These are phyloP conservation scores for Bipolaris gigantea DNA, from an alignment of 2,329 filamentous ascomycete genomes.

Conservation along the genomic window DNA sequence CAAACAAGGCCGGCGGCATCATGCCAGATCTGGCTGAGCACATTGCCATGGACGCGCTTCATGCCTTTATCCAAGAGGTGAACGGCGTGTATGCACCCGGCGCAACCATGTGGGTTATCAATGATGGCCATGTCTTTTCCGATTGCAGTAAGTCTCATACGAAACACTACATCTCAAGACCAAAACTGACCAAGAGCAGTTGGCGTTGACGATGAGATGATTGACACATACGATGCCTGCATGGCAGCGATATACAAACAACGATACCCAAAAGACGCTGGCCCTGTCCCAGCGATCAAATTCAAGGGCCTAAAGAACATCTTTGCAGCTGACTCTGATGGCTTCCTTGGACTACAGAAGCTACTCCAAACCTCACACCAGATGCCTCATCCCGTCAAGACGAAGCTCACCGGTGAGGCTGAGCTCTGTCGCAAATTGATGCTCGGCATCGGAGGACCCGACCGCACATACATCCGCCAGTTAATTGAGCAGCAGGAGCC, in stretches of 20 bases:
- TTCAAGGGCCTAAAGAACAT: constrained; percentile 38
- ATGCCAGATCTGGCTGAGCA: constrained; percentile 51
- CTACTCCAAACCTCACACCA: constrained; percentile 23
- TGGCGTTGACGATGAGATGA: constrained; percentile 50
- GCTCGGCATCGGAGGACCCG: constrained; percentile 29
- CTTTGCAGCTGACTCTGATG: constrained; percentile 30
- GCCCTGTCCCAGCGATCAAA: constrained; percentile 27
- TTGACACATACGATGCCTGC: constrained; percentile 46
- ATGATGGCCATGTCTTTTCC: constrained; percentile 48
- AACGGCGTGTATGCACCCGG: constrained; percentile 46
- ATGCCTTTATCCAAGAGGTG: constrained; percentile 47
- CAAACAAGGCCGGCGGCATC: constrained; percentile 56
- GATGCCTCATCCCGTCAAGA: constrained; percentile 36
- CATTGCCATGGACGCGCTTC: constrained; percentile 47
- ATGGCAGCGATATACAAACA: constrained; percentile 46
- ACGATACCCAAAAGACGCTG: constrained; percentile 22
- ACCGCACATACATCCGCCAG: constrained; percentile 30
- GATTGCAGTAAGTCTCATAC: constrained; percentile 44
- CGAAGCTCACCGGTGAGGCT: constrained; percentile 30
- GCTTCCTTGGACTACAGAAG: constrained; percentile 26
- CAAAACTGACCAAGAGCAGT: constrained; percentile 27
- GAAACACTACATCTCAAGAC: background rate
- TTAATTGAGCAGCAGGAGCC: constrained; percentile 35
- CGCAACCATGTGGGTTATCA: constrained; percentile 49
- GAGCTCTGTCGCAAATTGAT: constrained; percentile 38